phyloP scores from a whole-genome alignment of 805 yeast genomes.

The Brettanomyces nanus region DNA sequence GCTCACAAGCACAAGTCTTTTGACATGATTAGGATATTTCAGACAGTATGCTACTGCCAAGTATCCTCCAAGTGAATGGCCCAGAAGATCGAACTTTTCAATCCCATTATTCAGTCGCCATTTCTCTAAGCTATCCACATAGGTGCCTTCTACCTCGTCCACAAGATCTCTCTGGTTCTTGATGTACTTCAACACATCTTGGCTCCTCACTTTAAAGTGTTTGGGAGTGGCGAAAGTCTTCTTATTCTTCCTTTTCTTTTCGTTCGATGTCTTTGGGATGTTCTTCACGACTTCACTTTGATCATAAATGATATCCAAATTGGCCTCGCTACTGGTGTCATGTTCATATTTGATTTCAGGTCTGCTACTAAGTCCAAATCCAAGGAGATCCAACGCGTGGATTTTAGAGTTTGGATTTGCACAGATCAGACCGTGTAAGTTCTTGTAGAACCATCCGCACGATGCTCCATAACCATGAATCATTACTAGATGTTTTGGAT shows the following conservation, averaged over 20 bases:
- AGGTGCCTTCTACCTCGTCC: slow-evolving; percentile 43
- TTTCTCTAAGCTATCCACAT: slow-evolving; percentile 48
- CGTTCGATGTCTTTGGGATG: slow-evolving; percentile 6
- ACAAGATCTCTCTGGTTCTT: slow-evolving; percentile 31
- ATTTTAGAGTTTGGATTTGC: slow-evolving; percentile 13
- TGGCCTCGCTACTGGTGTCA: slow-evolving; percentile 12
- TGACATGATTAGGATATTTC: slow-evolving; percentile 45
- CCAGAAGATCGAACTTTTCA: slow-evolving; percentile 52
- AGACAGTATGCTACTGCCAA: slow-evolving; percentile 57
- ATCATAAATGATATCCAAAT: slow-evolving; percentile 19
- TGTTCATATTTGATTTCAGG: slow-evolving; percentile 25
- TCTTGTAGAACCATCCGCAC: slow-evolving; percentile 47
- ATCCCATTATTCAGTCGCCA: slow-evolving; percentile 51
- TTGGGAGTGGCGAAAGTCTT: slow-evolving; percentile 5
- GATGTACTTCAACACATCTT: slow-evolving; percentile 15
- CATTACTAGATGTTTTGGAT: slow-evolving; percentile 34
- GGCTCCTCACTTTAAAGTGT: slow-evolving; percentile 2
- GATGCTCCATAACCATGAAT: slow-evolving; percentile 54
- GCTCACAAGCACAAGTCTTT: slow-evolving; percentile 51
- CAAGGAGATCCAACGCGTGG: slow-evolving; percentile 42
- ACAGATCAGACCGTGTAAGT: slow-evolving; percentile 35
- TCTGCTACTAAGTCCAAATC: slow-evolving; percentile 47
- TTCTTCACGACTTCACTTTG: slow-evolving; percentile 2
- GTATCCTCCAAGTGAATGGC: slow-evolving; percentile 78
- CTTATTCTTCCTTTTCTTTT: slow-evolving; percentile 5